Base-by-base conservation (phyloP, 345 rosid genomes). In the Eutrema japonicum region DNA sequence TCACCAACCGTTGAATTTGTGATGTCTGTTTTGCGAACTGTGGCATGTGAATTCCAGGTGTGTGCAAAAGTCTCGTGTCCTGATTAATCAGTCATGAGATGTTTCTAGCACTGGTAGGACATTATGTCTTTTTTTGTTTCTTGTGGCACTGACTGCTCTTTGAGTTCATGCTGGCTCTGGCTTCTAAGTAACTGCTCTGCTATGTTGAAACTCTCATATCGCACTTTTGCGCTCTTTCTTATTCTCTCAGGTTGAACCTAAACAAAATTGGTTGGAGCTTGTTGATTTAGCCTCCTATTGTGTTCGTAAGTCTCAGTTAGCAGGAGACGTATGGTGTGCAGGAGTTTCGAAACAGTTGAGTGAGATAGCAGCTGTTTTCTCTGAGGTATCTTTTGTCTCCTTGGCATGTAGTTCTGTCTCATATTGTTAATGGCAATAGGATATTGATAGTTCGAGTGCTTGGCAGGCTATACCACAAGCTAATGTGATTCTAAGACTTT, bases 271-370 rank as follows among this genome's bases (percentile, higher is more conserved):
- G 51, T 27, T n/a, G 66, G 52, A 43, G 50, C 27, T 62, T 62
- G 8, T 43, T 29, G 66, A 29, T 13, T n/a, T 62, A 43, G 52
- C 29, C 66, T 12, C 66, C 51, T 61, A 7, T 27, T 61, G 26
- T 61, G 66, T 16, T 61, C 51, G 27, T 42, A 8, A 61, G 51
- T 61, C 38, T 61, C 37, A 4, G 51, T 29, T 61, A 61, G 38
- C 51, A 27, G 66, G 66, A 62, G 6, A 42, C 7, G 2, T 38
- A 38, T 38, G 47, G 32, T 18, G 47, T 58, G 47, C 47, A 58
- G 8, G 51, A 43, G 13, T 62, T 62, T 13, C 52, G 22, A 30
- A 62, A 43, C 66, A 29, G 52, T n/a, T 62, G 51, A n/a, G 22
- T 43, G 26, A 62, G 38, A 62, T 62, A 13, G 40, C 66, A 29